Base-by-base conservation (phyloP, 1,139 yeast species). In the Saccharomyces hybrid region DNA sequence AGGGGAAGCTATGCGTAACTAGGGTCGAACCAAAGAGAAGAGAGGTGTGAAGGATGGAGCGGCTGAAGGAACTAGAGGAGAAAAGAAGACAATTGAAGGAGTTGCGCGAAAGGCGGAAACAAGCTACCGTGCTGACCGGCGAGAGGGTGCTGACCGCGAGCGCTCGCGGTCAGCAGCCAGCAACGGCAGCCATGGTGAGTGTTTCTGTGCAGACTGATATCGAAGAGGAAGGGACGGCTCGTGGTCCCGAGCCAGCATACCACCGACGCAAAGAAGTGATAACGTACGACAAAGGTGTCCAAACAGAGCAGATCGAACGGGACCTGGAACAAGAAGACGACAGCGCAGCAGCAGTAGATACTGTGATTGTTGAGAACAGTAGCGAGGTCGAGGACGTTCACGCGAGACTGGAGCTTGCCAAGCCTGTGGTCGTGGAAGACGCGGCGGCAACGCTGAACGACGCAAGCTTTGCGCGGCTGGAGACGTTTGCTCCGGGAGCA, bases 201-300 rank as follows among this genome's bases (percentile, higher is more conserved):
- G 56, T 54, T 4, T 53, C 61, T 4, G 55, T 59, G 5, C 66
- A 64, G 51, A 62, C 66, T 3, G 65, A 63, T 29, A 54, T 42
- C 34, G 42, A 46, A 8, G 50, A 42, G 11, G 49, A 21, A 2
- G 12, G 14, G 14, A 34, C 29, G 21, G 7, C 29, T 2, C 26
- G 4, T 26, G 38, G 48, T 14, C 27, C 29, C 9, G 29, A 21
- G 6, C 3, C 19, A 9, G 48, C 48, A 24, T 19, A 38, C n/a
- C 24, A 5, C 32, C 14, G 38, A 27, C 34, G 26, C 6, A 28
- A 26, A 14, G 50, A 52, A 12, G 47, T 53, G 9, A 53, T 58
- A n/a, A 63, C 65, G 1, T 64, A 61, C 52, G 65, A 63, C 32
- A 59, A 57, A 29, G 60, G 59, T 2, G 51, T 62, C n/a, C 65